Base-by-base conservation (phyloP, 2,329 filamentous ascomycete genomes). In the Hortaea sp. region DNA sequence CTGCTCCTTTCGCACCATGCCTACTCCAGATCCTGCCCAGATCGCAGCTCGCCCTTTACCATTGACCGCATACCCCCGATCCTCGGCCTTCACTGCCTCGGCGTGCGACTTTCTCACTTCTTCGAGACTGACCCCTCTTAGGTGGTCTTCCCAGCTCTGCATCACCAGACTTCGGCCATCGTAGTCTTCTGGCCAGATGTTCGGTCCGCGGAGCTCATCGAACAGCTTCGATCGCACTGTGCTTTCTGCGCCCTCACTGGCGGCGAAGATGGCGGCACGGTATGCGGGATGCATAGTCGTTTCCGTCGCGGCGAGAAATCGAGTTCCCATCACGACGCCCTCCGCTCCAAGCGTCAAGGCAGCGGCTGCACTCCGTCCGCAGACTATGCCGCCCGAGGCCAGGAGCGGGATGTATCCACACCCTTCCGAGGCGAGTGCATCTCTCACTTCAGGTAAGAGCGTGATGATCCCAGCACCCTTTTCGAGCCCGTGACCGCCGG, bases 401-500 rank as follows among this genome's bases (percentile, higher is more conserved):
- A 82, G 79, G 77, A 7, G 78, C 72, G 6, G 74, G 77, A 54
- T n/a, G 59, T 57, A 3, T 20, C 20, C 20, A 41, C 44, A 29
- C 1, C 50, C 54, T 2, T 42, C 45, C 7, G 46, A 43, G 5
- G 48, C 41, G 11, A 81, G 53, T 47, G 74, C 66, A 46, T 72
- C 70, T 37, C 58, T 60, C 9, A 80, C 69, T 62, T 84, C 79
- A 0, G 78, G 78, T 35, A 84, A 61, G 5, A 84, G 60, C 1
- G 71, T 69, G 4, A 82, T 62, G 3, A 84, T 65, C 5, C 79
- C 70, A 1, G 74, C 72, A 2, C 76, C 78, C 29, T 65, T 63
- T 1, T 68, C 69, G 42, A 75, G 74, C 49, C 81, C 79, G 58
- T 84, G 81, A 0, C 81, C 81, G 4, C 80, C 81, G 0, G 80